phyloP scores from a whole-genome alignment of 1,139 yeast species.

The Yamadazyma conglobata region DNA sequence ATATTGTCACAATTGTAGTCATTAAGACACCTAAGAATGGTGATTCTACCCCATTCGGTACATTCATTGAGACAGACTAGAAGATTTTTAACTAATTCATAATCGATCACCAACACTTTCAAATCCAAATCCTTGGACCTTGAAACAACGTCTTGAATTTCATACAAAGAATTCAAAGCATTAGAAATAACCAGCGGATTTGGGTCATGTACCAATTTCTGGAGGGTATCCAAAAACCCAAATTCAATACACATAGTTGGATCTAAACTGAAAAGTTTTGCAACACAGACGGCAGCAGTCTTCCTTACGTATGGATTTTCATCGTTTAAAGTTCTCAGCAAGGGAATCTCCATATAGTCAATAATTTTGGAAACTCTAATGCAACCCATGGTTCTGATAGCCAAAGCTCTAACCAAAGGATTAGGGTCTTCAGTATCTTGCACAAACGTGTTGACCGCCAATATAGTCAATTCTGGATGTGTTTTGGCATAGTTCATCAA shows the following conservation, averaged over 20 bases:
- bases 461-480: conserved; percentile 91
- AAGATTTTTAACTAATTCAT: conserved; percentile 56
- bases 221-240: conserved; percentile 73
- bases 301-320: conserved; percentile 97
- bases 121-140: conserved; percentile 42
- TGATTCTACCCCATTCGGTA: conserved; percentile 98
- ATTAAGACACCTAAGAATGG: conserved; percentile 77
- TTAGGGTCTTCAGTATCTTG: conserved; percentile 96
- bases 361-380: conserved; percentile 93
- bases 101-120: conserved; percentile 36
- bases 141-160: conserved; percentile 61
- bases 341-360: conserved; percentile 89
- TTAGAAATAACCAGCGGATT: conserved; percentile 98
- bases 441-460: conserved; percentile 97
- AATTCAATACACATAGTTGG: conserved; percentile 79
- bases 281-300: conserved; percentile 97
- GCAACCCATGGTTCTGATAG: conserved; percentile 98
- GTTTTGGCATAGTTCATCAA: conserved; percentile 96
- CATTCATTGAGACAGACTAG: conserved; percentile 89
- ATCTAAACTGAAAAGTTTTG: conserved; percentile 86
- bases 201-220: conserved; percentile 73
- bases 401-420: conserved; percentile 92
- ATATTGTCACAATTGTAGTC: conserved; percentile 57
- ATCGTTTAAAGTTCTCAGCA: conserved; percentile 78
- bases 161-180: conserved; percentile 81